Percentiles rank a stretch among this genome's conserved stretches.
phyloP scores from a whole-genome alignment of 495 filamentous ascomycete genomes.

The Evernia prunastri region DNA sequence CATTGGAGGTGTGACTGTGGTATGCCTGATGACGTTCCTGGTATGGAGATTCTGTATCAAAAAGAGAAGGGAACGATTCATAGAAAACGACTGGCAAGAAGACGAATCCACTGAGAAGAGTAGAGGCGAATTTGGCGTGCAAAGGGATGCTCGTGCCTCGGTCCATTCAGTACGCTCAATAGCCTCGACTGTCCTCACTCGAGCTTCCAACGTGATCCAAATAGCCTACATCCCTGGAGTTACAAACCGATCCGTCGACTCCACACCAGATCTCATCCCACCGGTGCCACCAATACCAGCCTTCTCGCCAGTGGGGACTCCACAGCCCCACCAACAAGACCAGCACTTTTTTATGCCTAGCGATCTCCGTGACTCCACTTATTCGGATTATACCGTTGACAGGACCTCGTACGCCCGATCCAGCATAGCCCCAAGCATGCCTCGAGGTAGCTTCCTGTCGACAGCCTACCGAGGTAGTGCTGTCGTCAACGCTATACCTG shows the following conservation, averaged over 20 bases:
- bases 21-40: constrained; percentile 66
- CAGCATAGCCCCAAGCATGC: constrained; percentile 54
- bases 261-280: constrained; percentile 73
- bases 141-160: constrained; percentile 61
- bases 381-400: constrained; percentile 61
- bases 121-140: constrained; percentile 50
- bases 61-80: constrained; percentile 59
- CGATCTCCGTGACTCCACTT: constrained; percentile 83
- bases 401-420: constrained; percentile 56
- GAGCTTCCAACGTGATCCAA: constrained; percentile 97
- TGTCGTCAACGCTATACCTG: constrained; percentile 70
- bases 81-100: constrained; percentile 48
- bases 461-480: constrained; percentile 88
- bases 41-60: constrained; percentile 86
- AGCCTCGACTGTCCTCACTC: constrained; percentile 89
- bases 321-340: constrained; percentile 52
- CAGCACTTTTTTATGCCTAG: constrained; percentile 93
- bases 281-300: constrained; percentile 89
- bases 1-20: constrained; percentile 62
- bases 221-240: constrained; percentile 98
- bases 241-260: constrained; percentile 80
- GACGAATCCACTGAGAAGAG: constrained; percentile 44
- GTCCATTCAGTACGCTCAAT: constrained; percentile 87
- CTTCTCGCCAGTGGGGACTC: constrained; percentile 45
- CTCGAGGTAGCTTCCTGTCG: constrained; percentile 77